Evolutionary conservation across 2,329 filamentous ascomycete genomes (phyloP).

Genomic region (Neofusicoccum sp.): DNA sequence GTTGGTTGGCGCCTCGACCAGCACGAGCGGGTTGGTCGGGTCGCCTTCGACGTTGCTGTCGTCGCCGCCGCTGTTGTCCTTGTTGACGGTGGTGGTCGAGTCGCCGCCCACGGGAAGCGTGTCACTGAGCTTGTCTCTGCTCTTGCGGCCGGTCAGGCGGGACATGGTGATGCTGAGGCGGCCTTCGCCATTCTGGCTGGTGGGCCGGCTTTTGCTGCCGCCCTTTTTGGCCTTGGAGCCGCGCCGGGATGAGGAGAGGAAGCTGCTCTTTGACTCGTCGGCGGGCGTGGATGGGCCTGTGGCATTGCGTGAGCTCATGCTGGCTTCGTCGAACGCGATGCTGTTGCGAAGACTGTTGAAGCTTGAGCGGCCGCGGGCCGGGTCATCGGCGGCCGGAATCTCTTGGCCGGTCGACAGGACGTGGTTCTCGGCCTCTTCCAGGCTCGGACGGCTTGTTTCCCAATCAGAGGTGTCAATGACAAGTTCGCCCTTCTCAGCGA

Average conservation of each 20-base stretch:
- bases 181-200: slow-evolving; percentile 40
- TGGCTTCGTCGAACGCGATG: slow-evolving; percentile 40
- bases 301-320: slow-evolving; percentile 30
- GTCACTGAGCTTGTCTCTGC: slow-evolving; percentile 40
- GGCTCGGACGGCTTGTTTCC: slow-evolving; percentile 20
- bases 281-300: slow-evolving; percentile 42
- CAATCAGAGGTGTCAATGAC: slow-evolving; percentile 14
- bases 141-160: slow-evolving; percentile 40
- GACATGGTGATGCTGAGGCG: slow-evolving; percentile 44
- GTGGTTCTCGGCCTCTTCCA: slow-evolving; percentile 20
- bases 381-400: slow-evolving; percentile 12
- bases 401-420: slow-evolving; percentile 2
- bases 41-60: slow-evolving; percentile 1
- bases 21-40: slow-evolving; percentile 8
- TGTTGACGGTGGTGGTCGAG: slow-evolving; percentile 28
- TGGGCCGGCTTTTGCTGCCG: slow-evolving; percentile 42
- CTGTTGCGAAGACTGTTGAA: slow-evolving; percentile 41
- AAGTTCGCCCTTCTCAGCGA: slow-evolving; percentile 16
- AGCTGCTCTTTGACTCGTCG: slow-evolving; percentile 40
- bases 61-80: not conserved
- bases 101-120: slow-evolving; percentile 23
- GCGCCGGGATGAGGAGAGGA: slow-evolving; percentile 34
- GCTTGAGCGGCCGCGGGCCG: slow-evolving; percentile 32
- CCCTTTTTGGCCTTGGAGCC: slow-evolving; percentile 29
- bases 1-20: slow-evolving; percentile 17